A percentile compares a stretch with the other conserved stretches of the same genome.
These are phyloP conservation scores for Penicillium capsulatum DNA, from an alignment of 2,329 filamentous ascomycete genomes.

Conservation along the genomic window DNA sequence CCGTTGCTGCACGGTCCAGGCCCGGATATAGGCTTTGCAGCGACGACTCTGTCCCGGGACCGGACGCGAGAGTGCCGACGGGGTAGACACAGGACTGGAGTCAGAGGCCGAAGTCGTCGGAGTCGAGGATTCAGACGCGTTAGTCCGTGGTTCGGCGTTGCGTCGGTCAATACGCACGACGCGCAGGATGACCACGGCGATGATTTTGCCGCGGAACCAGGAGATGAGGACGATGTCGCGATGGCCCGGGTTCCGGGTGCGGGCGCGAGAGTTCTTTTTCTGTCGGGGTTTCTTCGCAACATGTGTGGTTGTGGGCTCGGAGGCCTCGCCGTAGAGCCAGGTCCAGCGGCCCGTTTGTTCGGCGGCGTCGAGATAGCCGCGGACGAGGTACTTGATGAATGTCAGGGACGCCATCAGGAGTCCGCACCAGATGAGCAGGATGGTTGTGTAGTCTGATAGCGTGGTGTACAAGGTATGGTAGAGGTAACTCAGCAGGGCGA, in stretches of 20 bases:
- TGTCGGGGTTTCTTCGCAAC: background rate
- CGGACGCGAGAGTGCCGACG: no score
- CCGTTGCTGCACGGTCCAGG: constrained; percentile 71
- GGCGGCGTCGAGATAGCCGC: constrained; percentile 1
- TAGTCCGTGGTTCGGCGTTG: background rate
- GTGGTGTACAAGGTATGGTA: constrained; percentile 44
- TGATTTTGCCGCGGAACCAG: constrained; percentile 56
- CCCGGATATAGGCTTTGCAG: constrained; percentile 57
- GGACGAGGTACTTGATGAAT: background rate
- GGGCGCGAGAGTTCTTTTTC: no score
- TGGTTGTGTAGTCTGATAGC: background rate
- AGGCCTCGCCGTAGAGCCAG: constrained; percentile 1
- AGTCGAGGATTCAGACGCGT: background rate
- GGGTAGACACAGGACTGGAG: no score
- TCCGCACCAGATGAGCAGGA: background rate
- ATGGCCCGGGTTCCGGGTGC: background rate
- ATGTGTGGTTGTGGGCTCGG: background rate
- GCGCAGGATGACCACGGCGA: constrained; percentile 64
- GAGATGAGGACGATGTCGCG: constrained; percentile 1
- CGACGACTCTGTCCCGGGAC: constrained; percentile 21
- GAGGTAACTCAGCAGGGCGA: constrained; percentile 32
- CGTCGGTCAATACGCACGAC: constrained; percentile 12
- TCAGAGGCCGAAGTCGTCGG: no score
- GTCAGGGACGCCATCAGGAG: constrained; percentile 45
- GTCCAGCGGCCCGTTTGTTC: constrained; percentile 5